Conservation (phyloP, 495 filamentous ascomycete genomes). For the Penicillium cosmopolitanum region DNA sequence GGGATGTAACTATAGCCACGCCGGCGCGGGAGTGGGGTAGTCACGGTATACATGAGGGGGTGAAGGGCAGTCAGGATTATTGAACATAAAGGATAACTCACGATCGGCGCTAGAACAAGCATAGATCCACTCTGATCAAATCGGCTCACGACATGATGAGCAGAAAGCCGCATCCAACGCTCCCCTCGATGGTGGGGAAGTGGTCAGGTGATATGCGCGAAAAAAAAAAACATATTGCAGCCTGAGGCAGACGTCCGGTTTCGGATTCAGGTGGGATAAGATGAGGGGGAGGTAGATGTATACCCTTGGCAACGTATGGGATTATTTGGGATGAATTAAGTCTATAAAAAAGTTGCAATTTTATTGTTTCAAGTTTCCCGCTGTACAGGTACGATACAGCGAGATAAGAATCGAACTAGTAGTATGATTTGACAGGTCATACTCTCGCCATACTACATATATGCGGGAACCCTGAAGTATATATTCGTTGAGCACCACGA, state of each 20-base stretch:
- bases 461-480: too few species aligned
- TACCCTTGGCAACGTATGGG: too few species aligned
- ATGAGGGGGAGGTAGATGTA: not conserved
- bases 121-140: slow-evolving; percentile 28
- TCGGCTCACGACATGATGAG: slow-evolving; percentile 27
- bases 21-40: slow-evolving; percentile 3
- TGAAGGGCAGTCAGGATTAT: not conserved
- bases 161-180: slow-evolving; percentile 23
- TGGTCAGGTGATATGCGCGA: slow-evolving; percentile 37
- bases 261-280: not conserved
- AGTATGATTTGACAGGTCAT: too few species aligned
- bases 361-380: too few species aligned
- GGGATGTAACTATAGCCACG: slow-evolving; percentile 9
- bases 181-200: slow-evolving; percentile 41
- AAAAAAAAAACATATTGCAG: slow-evolving; percentile 30
- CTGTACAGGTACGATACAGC: too few species aligned
- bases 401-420: too few species aligned
- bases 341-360: too few species aligned
- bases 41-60: slow-evolving; percentile 2
- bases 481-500: too few species aligned
- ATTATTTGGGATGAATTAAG: too few species aligned
- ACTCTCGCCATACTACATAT: too few species aligned
- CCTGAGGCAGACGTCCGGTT: slow-evolving; percentile 27
- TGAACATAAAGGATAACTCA: slow-evolving; percentile 32
- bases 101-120: slow-evolving; percentile 42